These are phyloP conservation scores for Orbilia brochopaga DNA, from an alignment of 2,329 filamentous ascomycete genomes.

Conservation along the genomic window DNA sequence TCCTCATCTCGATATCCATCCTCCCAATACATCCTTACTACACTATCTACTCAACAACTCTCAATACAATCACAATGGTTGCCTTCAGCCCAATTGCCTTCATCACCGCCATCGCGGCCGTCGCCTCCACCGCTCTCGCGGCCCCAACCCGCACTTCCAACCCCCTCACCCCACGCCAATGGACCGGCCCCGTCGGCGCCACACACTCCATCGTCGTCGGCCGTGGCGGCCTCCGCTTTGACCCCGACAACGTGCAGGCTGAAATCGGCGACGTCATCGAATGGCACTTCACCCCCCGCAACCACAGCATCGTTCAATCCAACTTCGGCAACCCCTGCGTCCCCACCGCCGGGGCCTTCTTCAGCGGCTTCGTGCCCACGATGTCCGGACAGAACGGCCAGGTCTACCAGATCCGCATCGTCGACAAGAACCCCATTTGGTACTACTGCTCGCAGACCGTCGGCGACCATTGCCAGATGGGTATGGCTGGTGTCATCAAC, in stretches of 20 bases:
- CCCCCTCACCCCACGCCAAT: conserved; percentile 10
- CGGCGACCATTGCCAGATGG: conserved; percentile 62
- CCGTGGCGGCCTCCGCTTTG: conserved; percentile 60
- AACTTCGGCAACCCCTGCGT: conserved; percentile 59
- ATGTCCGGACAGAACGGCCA: conserved; percentile 55
- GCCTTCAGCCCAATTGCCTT: conserved; percentile 34
- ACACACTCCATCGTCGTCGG: conserved; percentile 49
- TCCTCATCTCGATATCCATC: not conserved
- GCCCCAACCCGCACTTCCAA: conserved; percentile 36
- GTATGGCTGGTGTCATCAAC: conserved; percentile 64
- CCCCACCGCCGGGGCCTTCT: conserved; percentile 58
- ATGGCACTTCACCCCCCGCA: conserved; percentile 64
- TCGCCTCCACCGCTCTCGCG: conserved; percentile 26
- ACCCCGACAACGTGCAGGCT: conserved; percentile 63
- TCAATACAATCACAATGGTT: conserved; percentile 36
- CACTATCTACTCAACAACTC: conserved; percentile 1
- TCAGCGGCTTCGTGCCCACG: conserved; percentile 60
- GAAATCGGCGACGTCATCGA: conserved; percentile 63
- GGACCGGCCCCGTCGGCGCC: conserved; percentile 22
- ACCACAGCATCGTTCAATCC: conserved; percentile 62
- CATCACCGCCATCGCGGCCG: conserved; percentile 35
- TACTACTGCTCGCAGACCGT: conserved; percentile 62
- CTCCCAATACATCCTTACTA: not conserved
- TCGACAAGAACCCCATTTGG: conserved; percentile 61
- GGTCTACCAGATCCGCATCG: conserved; percentile 62